These are phyloP conservation scores for Talaromyces marneffei DNA, from an alignment of 2,329 filamentous ascomycete genomes.

Conservation along the genomic window DNA sequence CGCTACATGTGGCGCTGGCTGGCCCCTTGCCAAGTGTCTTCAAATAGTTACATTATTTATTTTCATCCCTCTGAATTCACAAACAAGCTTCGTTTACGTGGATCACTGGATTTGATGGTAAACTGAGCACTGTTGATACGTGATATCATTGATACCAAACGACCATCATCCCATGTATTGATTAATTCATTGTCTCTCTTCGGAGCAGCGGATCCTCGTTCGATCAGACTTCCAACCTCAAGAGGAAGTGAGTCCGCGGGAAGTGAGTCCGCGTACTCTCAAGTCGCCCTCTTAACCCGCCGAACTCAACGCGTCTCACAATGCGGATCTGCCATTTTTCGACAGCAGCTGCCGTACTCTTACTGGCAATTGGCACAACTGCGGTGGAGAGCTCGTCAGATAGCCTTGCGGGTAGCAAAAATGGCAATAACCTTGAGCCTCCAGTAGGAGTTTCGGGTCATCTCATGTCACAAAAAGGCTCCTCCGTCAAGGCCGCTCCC, in stretches of 20 bases:
- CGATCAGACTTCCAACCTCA: neutral
- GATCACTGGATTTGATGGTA: no score
- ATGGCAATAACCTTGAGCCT: slow-evolving; percentile 6
- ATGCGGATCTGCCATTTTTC: slow-evolving; percentile 12
- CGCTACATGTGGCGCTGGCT: neutral
- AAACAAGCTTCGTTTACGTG: neutral
- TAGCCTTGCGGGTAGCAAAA: neutral
- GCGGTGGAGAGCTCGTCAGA: slow-evolving; percentile 9
- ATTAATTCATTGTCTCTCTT: neutral
- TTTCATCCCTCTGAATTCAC: neutral
- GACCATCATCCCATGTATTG: neutral
- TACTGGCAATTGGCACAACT: slow-evolving; percentile 8
- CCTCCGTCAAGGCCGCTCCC: slow-evolving; percentile 3
- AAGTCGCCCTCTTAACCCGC: neutral
- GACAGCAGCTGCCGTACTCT: slow-evolving; percentile 3
- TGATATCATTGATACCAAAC: neutral
- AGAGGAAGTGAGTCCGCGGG: neutral
- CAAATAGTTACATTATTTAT: neutral
- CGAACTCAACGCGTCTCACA: neutral
- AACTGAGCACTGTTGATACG: neutral
- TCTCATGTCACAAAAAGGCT: neutral
- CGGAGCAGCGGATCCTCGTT: neutral
- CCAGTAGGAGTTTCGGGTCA: neutral
- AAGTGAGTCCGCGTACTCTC: neutral
- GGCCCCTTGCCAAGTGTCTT: slow-evolving; percentile 1